Conservation (phyloP, 2,329 filamentous ascomycete genomes). For the Verticillium nonalfalfae region DNA sequence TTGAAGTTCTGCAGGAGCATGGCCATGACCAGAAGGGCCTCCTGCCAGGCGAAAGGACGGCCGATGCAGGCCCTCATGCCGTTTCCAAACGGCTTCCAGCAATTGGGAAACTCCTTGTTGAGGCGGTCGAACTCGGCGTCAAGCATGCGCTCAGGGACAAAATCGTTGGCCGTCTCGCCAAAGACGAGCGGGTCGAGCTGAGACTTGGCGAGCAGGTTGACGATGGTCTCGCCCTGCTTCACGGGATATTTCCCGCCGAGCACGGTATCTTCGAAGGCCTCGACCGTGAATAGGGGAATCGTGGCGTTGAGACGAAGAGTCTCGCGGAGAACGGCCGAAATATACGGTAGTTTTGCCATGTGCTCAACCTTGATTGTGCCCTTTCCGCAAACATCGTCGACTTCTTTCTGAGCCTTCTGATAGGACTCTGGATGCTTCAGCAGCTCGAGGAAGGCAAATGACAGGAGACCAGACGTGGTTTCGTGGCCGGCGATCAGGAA, state of each 20-base stretch:
- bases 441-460: slow-evolving; percentile 60
- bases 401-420: slow-evolving; percentile 57
- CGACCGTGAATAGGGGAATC: slow-evolving; percentile 17
- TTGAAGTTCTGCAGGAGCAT: slow-evolving; percentile 63
- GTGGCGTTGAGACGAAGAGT: slow-evolving; percentile 23
- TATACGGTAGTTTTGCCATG: slow-evolving; percentile 54
- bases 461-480: slow-evolving; percentile 61
- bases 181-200: slow-evolving; percentile 52
- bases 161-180: slow-evolving; percentile 49
- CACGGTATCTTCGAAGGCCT: slow-evolving; percentile 32
- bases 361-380: slow-evolving; percentile 51
- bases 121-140: slow-evolving; percentile 39
- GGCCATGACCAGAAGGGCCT: slow-evolving; percentile 37
- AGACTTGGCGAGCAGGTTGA: slow-evolving; percentile 37
- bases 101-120: slow-evolving; percentile 22
- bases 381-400: slow-evolving; percentile 57
- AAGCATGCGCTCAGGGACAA: slow-evolving; percentile 56
- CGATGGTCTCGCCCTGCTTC: slow-evolving; percentile 33
- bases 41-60: slow-evolving; percentile 48
- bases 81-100: slow-evolving; percentile 48
- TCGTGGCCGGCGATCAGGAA: slow-evolving; percentile 65
- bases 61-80: slow-evolving; percentile 47
- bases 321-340: slow-evolving; percentile 58
- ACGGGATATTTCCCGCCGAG: slow-evolving; percentile 49
- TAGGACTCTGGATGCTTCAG: slow-evolving; percentile 56